phyloP scores from a whole-genome alignment of 768 basidiomycete genomes.

The Tephrocybe rancida region DNA sequence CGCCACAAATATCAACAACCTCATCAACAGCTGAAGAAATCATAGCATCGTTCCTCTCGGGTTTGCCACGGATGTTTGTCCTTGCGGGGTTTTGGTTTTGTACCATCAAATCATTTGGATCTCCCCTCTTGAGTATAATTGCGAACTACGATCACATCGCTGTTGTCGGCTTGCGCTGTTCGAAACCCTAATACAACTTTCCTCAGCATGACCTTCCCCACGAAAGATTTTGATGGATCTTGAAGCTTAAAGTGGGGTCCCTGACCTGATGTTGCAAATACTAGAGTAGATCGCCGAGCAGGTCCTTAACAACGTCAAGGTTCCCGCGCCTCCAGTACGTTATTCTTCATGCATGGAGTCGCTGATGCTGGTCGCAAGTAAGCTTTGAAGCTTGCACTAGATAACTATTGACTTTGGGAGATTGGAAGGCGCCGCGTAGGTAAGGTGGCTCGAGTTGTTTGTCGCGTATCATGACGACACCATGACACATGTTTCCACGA shows the following conservation, averaged over 20 bases:
- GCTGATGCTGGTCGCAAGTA: too few species aligned
- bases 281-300: conserved; percentile 68
- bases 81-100: too few species aligned
- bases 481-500: neutral
- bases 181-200: conserved; percentile 66
- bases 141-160: conserved; percentile 56
- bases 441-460: too few species aligned
- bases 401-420: conserved; percentile 23
- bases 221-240: conserved; percentile 69
- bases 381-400: conserved; percentile 16
- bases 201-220: conserved; percentile 65
- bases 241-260: conserved; percentile 70
- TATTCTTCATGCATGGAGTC: neutral
- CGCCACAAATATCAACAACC: conserved; percentile 44
- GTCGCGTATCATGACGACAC: neutral
- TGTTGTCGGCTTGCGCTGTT: conserved; percentile 80
- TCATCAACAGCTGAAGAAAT: conserved; percentile 52
- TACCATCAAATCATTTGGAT: neutral
- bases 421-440: neutral
- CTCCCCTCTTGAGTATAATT: conserved; percentile 40
- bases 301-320: conserved; percentile 62
- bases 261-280: conserved; percentile 69
- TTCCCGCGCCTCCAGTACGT: conserved; percentile 40
- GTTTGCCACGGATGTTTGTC: too few species aligned
- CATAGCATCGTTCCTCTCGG: too few species aligned